Percentiles rank a stretch among this genome's conserved stretches.
Evolutionary conservation across 306 rosid genomes (phyloP).

Genomic region (Rosa multiflora): DNA sequence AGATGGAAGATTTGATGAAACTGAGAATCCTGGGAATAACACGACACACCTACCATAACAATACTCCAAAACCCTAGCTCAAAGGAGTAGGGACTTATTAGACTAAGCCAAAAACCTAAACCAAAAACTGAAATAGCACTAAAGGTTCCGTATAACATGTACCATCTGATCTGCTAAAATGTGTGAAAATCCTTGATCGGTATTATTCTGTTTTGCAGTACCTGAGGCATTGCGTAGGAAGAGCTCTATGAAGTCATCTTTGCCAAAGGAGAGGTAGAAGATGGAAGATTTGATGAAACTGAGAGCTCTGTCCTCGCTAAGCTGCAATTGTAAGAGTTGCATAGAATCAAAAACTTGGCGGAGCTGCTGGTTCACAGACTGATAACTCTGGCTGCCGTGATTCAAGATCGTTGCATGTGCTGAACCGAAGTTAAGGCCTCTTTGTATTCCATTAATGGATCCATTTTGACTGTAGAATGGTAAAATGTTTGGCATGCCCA

Average conservation of each 20-base stretch:
- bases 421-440: conserved; percentile 79
- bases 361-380: conserved; percentile 80
- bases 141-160: conserved; percentile 58
- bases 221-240: conserved; percentile 35
- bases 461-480: conserved; percentile 75
- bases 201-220: conserved; percentile 15
- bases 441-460: conserved; percentile 46
- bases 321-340: conserved; percentile 63
- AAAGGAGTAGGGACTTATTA: too few species aligned
- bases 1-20: conserved; percentile 61
- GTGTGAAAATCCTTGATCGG: conserved; percentile 39
- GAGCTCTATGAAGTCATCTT: conserved; percentile 67
- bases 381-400: conserved; percentile 58
- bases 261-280: conserved; percentile 75
- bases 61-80: too few species aligned
- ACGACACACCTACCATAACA: too few species aligned
- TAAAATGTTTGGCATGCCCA: conserved; percentile 43
- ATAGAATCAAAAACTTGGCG: conserved; percentile 74
- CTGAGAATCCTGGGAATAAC: too few species aligned
- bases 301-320: conserved; percentile 36
- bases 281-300: conserved; percentile 61
- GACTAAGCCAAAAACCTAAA: too few species aligned
- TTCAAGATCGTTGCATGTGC: conserved; percentile 77
- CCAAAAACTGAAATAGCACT: too few species aligned
- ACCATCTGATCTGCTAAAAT: conserved; percentile 64